Conservation (phyloP, 1,284 basidiomycete genomes). For the Lentinus polychrous region DNA sequence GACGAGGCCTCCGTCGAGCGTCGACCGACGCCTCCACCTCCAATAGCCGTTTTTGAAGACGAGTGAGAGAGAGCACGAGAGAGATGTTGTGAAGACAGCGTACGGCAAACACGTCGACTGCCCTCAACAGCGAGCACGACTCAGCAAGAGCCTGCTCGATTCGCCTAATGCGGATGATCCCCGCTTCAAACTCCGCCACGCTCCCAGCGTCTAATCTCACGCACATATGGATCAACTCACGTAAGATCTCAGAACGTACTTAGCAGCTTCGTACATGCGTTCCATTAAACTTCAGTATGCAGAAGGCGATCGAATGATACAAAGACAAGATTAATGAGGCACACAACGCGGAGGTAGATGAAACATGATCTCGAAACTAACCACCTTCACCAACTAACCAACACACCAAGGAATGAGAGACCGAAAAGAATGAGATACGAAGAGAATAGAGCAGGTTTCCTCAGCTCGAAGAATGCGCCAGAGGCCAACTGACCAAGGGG, state of each 20-base stretch:
- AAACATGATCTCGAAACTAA: background rate
- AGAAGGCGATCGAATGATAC: background rate
- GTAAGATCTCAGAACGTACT: too few species aligned
- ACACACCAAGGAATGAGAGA: constrained; percentile 11
- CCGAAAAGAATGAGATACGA: constrained; percentile 6
- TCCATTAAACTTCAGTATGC: background rate
- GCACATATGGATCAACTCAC: too few species aligned
- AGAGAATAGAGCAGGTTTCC: constrained; percentile 1
- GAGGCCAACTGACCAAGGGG: constrained; percentile 12
- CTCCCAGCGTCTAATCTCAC: too few species aligned
- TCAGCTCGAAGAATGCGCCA: constrained; percentile 8
- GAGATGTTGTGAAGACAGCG: constrained; percentile 20
- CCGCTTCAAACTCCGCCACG: constrained; percentile 9
- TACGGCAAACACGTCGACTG: constrained; percentile 25
- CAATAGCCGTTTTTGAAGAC: constrained; percentile 64
- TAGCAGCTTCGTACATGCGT: too few species aligned
- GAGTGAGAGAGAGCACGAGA: constrained; percentile 27
- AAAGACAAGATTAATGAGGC: background rate
- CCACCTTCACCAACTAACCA: background rate
- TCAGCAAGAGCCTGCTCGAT: constrained; percentile 9
- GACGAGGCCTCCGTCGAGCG: constrained; percentile 74
- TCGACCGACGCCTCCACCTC: constrained; percentile 63
- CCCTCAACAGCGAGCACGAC: constrained; percentile 28
- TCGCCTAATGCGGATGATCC: constrained; percentile 15
- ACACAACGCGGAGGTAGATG: background rate